Conservation (phyloP, 805 yeast species). For the Suhomyces sp. region DNA sequence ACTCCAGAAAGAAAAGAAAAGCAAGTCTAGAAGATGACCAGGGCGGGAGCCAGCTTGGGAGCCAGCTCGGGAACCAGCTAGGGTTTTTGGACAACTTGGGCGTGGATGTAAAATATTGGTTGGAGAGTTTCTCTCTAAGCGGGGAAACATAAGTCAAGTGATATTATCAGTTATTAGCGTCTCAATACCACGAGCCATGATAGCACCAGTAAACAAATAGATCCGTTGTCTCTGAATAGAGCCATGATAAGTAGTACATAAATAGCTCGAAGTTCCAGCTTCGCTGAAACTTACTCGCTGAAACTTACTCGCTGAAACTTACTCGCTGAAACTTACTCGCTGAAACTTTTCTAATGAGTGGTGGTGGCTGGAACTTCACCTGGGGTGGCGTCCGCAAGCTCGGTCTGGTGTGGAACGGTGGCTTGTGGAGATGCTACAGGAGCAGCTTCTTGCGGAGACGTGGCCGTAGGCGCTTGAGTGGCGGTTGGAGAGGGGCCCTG, state of each 20-base stretch:
- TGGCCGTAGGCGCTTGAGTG: neutral
- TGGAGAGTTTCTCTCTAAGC: conserved; percentile 24
- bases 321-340: too few species aligned
- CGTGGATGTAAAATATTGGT: conserved; percentile 41
- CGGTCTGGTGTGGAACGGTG: neutral
- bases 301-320: too few species aligned
- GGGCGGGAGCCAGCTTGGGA: conserved; percentile 26
- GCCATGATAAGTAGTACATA: too few species aligned
- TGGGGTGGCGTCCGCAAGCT: neutral
- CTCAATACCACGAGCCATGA: too few species aligned
- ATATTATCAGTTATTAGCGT: too few species aligned
- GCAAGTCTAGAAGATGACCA: conserved; percentile 2
- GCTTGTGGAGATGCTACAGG: neutral
- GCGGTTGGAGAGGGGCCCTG: neutral
- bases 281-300: too few species aligned
- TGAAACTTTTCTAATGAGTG: neutral
- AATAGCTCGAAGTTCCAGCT: too few species aligned
- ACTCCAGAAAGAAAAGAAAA: conserved; percentile 11
- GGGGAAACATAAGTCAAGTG: conserved; percentile 13
- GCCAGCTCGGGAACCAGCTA: conserved; percentile 21
- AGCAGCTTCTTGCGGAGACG: neutral
- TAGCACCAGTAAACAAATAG: too few species aligned
- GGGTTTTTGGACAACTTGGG: conserved; percentile 42
- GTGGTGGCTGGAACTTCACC: neutral
- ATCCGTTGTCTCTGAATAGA: too few species aligned